Percentiles rank a stretch among this genome's conserved stretches.
phyloP scores from a whole-genome alignment of 2,329 filamentous ascomycete genomes.

The Talaromyces funiculosus region DNA sequence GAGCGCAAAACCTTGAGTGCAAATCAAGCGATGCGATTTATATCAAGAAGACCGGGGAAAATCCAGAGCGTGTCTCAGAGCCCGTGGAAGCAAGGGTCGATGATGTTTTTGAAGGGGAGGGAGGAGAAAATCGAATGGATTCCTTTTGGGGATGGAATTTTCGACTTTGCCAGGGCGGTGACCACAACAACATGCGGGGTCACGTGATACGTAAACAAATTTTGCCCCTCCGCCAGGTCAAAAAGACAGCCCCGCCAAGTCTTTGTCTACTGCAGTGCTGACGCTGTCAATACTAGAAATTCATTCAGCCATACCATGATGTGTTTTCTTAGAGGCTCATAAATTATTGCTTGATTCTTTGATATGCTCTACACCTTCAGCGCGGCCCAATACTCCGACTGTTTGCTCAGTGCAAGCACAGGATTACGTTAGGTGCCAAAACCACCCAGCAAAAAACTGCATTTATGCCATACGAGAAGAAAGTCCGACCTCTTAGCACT shows the following conservation, averaged over 20 bases:
- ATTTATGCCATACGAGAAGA: background rate
- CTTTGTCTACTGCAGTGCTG: no score
- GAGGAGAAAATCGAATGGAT: conserved; percentile 16
- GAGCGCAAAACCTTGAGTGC: conserved; percentile 16
- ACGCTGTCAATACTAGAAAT: background rate
- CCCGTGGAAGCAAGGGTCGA: conserved; percentile 23
- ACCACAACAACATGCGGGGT: conserved; percentile 9
- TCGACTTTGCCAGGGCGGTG: conserved; percentile 20
- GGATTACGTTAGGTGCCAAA: background rate
- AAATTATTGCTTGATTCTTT: background rate
- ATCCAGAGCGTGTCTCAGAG: conserved; percentile 17
- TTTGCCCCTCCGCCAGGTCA: conserved; percentile 15
- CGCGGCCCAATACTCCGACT: background rate
- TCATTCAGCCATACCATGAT: background rate
- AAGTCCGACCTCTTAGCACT: background rate
- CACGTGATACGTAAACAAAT: conserved; percentile 16
- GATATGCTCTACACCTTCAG: background rate
- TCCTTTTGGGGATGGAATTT: conserved; percentile 29
- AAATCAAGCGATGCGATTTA: conserved; percentile 21
- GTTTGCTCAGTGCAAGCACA: background rate
- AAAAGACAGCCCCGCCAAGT: background rate
- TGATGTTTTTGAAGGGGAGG: conserved; percentile 13
- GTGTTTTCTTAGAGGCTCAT: no score
- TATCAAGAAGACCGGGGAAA: background rate
- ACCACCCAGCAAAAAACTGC: background rate